Base-by-base conservation (phyloP, 2,329 filamentous ascomycete genomes). In the Fusarium domesticum region DNA sequence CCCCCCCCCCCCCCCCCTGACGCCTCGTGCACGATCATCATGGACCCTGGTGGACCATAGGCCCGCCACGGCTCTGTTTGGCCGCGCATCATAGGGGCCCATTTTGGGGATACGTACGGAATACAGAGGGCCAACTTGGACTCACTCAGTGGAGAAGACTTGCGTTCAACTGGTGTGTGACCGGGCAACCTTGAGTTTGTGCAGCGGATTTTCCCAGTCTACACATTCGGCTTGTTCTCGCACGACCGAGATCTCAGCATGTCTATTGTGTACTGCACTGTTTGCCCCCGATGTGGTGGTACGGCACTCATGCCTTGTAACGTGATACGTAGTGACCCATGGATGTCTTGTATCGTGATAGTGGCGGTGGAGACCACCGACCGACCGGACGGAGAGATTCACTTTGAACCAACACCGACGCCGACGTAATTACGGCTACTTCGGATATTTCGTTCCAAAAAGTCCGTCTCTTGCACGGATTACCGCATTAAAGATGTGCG, bases 371-470 rank as follows among this genome's bases (percentile, higher is more conserved):
- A 28, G 23, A 28, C 23, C 23, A 28, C 23, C 23, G 23, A 28
- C 23, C 10, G 7, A 28, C 8, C 23, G 6, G 7, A 28, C 23
- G 7, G 7, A 28, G 10, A 28, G 8, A 4, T 28, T 28, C 23
- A 10, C 23, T 28, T 12, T 8, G 7, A 28, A 8, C 10, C 10
- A 28, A 28, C 8, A 46, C 47, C 49, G 53, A 53, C 36, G 39
- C 47, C 50, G 43, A 45, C 54, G 47, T 55, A 58, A 57, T 59
- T 60, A 58, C 57, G 57, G 54, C 37, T 48, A 18, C 39, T 32
- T 58, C 56, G 56, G 56, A 49, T 43, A 45, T 51, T 42, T 45
- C 36, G 42, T 28, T 28, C 23, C 23, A 28, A 28, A 28, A 8
- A n/a, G n/a, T n/a, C n/a, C n/a, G n/a, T n/a, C n/a, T n/a, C 2